These are phyloP conservation scores for Gentiana dahurica DNA, from an alignment of 257 asterid genomes.

Conservation along the genomic window DNA sequence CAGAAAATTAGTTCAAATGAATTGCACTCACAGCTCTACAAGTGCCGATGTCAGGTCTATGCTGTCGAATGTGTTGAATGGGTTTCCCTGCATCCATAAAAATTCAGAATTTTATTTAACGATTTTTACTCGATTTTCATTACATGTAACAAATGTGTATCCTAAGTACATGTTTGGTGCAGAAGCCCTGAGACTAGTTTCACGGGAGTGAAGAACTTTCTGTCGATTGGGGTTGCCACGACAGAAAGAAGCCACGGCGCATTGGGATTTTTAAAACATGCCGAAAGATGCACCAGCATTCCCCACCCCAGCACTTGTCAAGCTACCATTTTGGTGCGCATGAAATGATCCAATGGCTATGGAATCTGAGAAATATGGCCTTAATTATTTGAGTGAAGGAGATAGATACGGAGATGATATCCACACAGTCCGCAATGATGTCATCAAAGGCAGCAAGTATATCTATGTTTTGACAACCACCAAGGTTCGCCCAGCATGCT, in stretches of 20 bases:
- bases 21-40: too few species aligned
- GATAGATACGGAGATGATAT: not conserved
- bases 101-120: too few species aligned
- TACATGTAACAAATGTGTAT: too few species aligned
- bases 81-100: too few species aligned
- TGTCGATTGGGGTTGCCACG: not conserved
- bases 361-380: not conserved
- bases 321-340: not conserved
- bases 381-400: too few species aligned
- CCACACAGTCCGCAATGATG: not conserved
- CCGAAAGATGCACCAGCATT: not conserved
- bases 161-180: not conserved
- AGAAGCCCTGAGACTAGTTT: not conserved
- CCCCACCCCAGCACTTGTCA: not conserved
- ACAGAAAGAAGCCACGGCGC: not conserved
- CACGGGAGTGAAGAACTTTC: not conserved
- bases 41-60: too few species aligned
- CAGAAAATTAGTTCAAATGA: too few species aligned
- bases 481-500: not conserved
- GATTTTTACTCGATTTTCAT: too few species aligned
- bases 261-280: not conserved
- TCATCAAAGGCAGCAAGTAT: not conserved
- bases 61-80: too few species aligned
- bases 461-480: not conserved
- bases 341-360: conserved; percentile 1